phyloP scores from a whole-genome alignment of 2,329 filamentous ascomycete species.

The Camillea tinctor region DNA sequence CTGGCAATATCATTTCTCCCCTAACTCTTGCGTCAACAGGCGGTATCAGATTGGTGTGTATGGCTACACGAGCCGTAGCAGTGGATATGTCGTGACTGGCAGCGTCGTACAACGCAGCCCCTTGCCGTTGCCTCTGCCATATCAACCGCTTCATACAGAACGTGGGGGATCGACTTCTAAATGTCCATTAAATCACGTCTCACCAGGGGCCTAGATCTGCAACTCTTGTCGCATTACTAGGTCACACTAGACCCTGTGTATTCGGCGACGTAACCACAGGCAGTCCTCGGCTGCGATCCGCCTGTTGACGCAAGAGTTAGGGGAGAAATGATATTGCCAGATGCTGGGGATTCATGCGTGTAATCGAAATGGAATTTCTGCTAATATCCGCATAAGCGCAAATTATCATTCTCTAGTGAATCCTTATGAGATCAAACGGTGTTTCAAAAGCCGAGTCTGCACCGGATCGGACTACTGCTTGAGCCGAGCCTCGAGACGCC shows the following conservation, averaged over 20 bases:
- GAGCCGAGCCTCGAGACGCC: background rate
- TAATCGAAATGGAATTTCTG: background rate
- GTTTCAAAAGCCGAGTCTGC: background rate
- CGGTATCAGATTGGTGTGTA: background rate
- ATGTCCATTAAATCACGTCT: background rate
- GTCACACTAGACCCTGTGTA: background rate
- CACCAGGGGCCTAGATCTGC: background rate
- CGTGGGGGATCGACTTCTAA: background rate
- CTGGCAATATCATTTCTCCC: background rate
- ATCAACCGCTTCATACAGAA: background rate
- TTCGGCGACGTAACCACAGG: background rate
- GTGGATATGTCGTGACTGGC: background rate
- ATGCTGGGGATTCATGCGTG: background rate
- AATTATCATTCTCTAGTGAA: background rate
- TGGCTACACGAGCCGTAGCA: background rate
- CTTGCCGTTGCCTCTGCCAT: background rate
- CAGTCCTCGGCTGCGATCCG: background rate
- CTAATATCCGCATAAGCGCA: background rate
- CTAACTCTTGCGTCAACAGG: background rate
- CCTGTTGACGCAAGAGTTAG: background rate
- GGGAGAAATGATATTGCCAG: background rate
- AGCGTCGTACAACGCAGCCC: background rate
- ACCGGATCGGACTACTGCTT: background rate
- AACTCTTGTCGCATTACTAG: background rate
- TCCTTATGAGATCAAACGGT: background rate